Percentiles rank a stretch among this genome's conserved stretches.
Conservation (phyloP, 495 filamentous ascomycete species). For the Daldinia grandis region DNA sequence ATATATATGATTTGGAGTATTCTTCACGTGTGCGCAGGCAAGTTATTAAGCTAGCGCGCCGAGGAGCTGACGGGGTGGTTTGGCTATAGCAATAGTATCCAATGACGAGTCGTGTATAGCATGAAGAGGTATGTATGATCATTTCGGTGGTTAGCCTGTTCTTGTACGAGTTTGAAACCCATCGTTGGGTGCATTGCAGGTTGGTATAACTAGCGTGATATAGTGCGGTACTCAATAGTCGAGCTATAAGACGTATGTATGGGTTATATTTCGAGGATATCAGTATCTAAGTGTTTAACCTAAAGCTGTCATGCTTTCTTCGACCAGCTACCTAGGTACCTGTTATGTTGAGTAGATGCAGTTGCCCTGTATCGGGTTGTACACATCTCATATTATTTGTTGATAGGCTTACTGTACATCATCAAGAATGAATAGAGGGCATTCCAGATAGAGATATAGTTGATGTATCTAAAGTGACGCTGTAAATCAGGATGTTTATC, state of each 20-base stretch:
- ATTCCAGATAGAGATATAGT: not conserved
- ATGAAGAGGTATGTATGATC: conserved; percentile 29
- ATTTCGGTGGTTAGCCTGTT: conserved; percentile 34
- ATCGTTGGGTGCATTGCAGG: conserved; percentile 10
- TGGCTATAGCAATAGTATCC: conserved; percentile 16
- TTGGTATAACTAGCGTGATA: conserved; percentile 20
- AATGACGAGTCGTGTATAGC: conserved; percentile 19
- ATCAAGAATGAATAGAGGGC: not conserved
- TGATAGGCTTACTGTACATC: not conserved
- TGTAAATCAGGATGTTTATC: not conserved
- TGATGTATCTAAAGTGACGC: not conserved
- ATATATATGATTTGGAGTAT: conserved; percentile 41
- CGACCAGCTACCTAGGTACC: too few relatives aligned
- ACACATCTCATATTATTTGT: not conserved
- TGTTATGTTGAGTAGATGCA: not conserved
- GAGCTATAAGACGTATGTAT: not conserved
- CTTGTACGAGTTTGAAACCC: conserved; percentile 10
- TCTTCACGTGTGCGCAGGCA: conserved; percentile 21
- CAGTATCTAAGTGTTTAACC: not conserved
- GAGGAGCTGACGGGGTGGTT: conserved; percentile 24
- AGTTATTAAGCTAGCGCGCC: conserved; percentile 17
- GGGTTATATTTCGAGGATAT: not conserved
- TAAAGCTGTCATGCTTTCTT: not conserved
- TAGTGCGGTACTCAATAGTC: not conserved
- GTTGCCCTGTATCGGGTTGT: not conserved